These are phyloP conservation scores for Aspergillus transmontanensis DNA, from an alignment of 2,329 filamentous ascomycete species.

Conservation along the genomic window DNA sequence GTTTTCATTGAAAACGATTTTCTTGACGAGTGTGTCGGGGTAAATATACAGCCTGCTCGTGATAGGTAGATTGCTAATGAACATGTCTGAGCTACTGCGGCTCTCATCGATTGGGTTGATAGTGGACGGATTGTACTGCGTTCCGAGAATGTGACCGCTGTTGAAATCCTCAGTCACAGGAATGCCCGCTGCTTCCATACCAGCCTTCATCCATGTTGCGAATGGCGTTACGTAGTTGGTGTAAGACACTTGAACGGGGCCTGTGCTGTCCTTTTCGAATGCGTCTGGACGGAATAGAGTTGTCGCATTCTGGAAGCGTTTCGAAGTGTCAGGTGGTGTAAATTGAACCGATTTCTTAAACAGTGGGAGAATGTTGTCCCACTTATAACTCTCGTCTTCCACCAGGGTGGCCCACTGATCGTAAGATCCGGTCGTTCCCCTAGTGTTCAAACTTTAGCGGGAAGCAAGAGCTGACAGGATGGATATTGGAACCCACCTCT, in stretches of 20 bases:
- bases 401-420: slow-evolving; percentile 38
- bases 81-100: slow-evolving; percentile 12
- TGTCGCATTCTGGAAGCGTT: slow-evolving; percentile 22
- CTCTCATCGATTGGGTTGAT: slow-evolving; percentile 24
- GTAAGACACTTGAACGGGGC: slow-evolving; percentile 35
- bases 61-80: not conserved
- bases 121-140: slow-evolving; percentile 27
- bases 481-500: slow-evolving; percentile 22
- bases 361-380: slow-evolving; percentile 25
- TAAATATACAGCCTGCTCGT: not conserved
- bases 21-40: not conserved
- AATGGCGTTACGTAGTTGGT: slow-evolving; percentile 28
- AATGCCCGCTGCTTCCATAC: slow-evolving; percentile 28
- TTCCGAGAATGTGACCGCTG: slow-evolving; percentile 23
- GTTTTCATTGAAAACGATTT: not conserved
- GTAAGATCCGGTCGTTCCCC: not conserved
- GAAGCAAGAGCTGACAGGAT: not conserved
- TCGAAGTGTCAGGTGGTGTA: slow-evolving; percentile 22
- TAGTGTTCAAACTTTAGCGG: not conserved
- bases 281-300: slow-evolving; percentile 17
- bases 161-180: slow-evolving; percentile 24
- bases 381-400: slow-evolving; percentile 31
- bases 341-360: slow-evolving; percentile 28
- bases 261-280: slow-evolving; percentile 10
- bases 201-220: slow-evolving; percentile 27